Conservation (phyloP, 768 basidiomycete genomes). For the Mycena filopes region DNA sequence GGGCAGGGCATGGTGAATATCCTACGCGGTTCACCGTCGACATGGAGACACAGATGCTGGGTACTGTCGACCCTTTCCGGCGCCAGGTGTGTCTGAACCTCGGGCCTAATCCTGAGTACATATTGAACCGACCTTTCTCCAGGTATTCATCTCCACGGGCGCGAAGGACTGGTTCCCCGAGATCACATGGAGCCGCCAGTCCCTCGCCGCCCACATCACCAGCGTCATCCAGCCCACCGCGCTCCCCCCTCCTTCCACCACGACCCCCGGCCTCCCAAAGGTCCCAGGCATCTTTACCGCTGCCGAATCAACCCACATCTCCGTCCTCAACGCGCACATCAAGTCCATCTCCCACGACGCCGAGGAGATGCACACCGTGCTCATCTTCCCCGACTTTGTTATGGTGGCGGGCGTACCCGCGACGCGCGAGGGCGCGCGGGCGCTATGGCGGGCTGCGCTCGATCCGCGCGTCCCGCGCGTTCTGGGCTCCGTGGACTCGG, state of each 20-base stretch:
- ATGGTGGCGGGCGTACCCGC: constrained; percentile 78
- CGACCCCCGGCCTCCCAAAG: constrained; percentile 43
- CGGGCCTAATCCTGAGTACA: too few species aligned
- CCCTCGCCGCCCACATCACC: constrained; percentile 66
- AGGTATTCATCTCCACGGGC: constrained; percentile 92
- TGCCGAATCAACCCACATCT: constrained; percentile 63
- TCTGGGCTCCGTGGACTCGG: constrained; percentile 53
- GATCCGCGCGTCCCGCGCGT: constrained; percentile 66
- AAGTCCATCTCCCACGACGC: constrained; percentile 72
- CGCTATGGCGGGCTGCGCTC: constrained; percentile 72
- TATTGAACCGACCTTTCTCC: not conserved
- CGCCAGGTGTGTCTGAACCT: constrained; percentile 65
- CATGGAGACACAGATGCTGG: constrained; percentile 83
- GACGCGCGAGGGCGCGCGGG: constrained; percentile 70
- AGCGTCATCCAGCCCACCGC: constrained; percentile 34
- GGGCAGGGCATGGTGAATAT: constrained; percentile 76
- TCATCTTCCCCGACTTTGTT: constrained; percentile 94
- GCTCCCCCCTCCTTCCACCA: constrained; percentile 22
- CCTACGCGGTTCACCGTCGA: constrained; percentile 81
- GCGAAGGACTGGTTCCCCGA: constrained; percentile 89
- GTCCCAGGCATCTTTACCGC: constrained; percentile 68
- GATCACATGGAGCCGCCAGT: constrained; percentile 74
- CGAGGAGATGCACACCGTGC: constrained; percentile 76
- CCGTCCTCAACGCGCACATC: constrained; percentile 88
- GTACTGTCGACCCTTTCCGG: constrained; percentile 83